These are phyloP conservation scores for Penicillium janthinellum DNA, from an alignment of 2,329 filamentous ascomycete species.

Conservation along the genomic window DNA sequence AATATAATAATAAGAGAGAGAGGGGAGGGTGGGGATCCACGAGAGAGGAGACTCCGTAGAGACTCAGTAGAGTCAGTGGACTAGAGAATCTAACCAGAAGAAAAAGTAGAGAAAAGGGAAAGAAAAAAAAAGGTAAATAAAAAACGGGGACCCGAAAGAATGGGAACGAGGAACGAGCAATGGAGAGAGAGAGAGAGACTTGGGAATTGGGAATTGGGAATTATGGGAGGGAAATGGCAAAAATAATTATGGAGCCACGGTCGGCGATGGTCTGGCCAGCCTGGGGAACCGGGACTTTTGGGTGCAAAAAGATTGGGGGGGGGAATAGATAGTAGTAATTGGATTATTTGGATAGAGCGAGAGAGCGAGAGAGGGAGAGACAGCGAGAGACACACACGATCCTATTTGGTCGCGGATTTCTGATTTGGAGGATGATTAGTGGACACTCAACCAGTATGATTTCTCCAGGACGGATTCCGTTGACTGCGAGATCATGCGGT, in stretches of 20 bases:
- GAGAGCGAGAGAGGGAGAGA: not conserved
- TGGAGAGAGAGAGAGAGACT: not conserved
- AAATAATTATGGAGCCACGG: slow-evolving; percentile 7
- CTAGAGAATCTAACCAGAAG: no score
- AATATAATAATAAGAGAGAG: not conserved
- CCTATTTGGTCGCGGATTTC: no score
- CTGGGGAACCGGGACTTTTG: slow-evolving; percentile 2
- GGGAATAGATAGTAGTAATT: no score
- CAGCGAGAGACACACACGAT: no score
- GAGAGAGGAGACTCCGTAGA: no score
- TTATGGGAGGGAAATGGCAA: not conserved
- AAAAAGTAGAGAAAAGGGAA: not conserved
- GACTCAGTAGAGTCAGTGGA: no score
- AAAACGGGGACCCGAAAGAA: not conserved
- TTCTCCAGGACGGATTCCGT: no score
- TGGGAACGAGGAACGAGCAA: not conserved
- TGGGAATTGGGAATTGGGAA: not conserved
- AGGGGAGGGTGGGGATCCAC: not conserved
- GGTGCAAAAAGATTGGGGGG: not conserved
- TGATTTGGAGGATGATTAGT: no score
- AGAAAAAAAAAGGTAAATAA: slow-evolving; percentile 1
- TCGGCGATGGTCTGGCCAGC: slow-evolving; percentile 12
- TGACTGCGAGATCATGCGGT: no score
- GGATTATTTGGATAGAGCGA: not conserved
- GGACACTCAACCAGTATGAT: no score